These are phyloP conservation scores for Stenocarpella maydis DNA, from an alignment of 2,329 filamentous ascomycete species.

Conservation along the genomic window DNA sequence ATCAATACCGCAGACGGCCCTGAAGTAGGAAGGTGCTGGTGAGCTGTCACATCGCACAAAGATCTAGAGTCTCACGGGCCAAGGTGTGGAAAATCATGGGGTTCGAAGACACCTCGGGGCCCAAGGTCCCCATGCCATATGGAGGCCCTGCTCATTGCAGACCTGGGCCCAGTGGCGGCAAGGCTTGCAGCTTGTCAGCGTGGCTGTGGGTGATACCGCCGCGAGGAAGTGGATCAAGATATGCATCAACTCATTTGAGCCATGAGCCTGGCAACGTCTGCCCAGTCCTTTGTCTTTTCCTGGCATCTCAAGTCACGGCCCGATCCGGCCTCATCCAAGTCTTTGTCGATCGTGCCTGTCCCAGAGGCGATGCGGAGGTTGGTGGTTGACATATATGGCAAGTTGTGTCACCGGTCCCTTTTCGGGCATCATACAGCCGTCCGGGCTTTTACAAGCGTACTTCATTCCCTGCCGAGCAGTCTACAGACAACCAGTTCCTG, in stretches of 20 bases:
- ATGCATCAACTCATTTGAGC: slow-evolving; percentile 37
- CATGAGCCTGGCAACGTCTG: slow-evolving; percentile 10
- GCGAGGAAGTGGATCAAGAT: slow-evolving; percentile 40
- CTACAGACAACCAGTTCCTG: background rate
- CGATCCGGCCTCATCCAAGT: slow-evolving; percentile 40
- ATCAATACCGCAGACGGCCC: slow-evolving; percentile 28
- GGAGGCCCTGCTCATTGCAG: slow-evolving; percentile 19
- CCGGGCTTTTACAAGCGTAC: background rate
- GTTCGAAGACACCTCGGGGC: slow-evolving; percentile 41
- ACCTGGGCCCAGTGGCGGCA: slow-evolving; percentile 38
- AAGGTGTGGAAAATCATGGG: slow-evolving; percentile 44
- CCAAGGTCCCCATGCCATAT: slow-evolving; percentile 38
- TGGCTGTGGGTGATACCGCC: slow-evolving; percentile 42
- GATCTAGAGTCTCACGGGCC: slow-evolving; percentile 53
- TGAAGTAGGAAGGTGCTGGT: slow-evolving; percentile 42
- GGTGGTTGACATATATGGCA: slow-evolving; percentile 5
- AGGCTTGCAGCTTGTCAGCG: slow-evolving; percentile 40
- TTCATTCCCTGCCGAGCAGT: background rate
- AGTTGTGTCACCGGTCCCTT: background rate
- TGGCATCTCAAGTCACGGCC: slow-evolving; percentile 40
- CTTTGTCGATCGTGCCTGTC: slow-evolving; percentile 1
- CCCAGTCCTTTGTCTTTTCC: slow-evolving; percentile 1
- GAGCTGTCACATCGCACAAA: slow-evolving; percentile 61
- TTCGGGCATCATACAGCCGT: background rate
- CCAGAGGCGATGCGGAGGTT: slow-evolving; percentile 9